Percentiles rank a stretch among this genome's conserved stretches.
These are phyloP conservation scores for Solanum habrochaites DNA, from an alignment of 257 asterid species.

Conservation along the genomic window DNA sequence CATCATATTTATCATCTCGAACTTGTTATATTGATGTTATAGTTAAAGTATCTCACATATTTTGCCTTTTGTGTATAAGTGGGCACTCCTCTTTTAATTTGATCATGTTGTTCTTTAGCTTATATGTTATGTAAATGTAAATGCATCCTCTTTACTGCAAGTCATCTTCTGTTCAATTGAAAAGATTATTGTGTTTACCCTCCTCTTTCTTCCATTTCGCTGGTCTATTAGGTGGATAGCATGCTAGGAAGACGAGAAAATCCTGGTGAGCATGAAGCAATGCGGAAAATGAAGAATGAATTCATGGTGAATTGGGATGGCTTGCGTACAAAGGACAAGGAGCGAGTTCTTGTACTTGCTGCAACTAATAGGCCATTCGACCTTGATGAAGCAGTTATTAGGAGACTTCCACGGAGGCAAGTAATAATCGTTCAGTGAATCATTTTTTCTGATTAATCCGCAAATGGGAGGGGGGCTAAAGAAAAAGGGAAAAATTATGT, in stretches of 20 bases:
- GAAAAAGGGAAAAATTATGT: neutral
- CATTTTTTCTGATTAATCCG: neutral
- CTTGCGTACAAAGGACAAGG: constrained; percentile 88
- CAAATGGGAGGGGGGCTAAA: neutral
- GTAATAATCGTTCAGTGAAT: neutral
- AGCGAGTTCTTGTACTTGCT: constrained; percentile 85
- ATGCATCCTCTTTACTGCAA: neutral
- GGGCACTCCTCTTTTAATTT: neutral
- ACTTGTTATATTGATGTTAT: neutral
- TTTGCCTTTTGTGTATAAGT: neutral
- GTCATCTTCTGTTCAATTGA: neutral
- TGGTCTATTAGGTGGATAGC: constrained; percentile 63
- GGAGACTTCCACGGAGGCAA: constrained; percentile 92
- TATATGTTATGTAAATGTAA: neutral
- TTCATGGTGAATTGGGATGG: constrained; percentile 97
- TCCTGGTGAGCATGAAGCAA: constrained; percentile 95
- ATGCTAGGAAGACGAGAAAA: constrained; percentile 95
- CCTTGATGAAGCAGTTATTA: constrained; percentile 95
- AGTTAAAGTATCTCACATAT: neutral
- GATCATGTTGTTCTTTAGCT: neutral
- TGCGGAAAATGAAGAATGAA: constrained; percentile 97
- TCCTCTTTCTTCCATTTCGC: neutral
- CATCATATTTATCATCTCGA: neutral
- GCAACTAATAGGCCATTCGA: constrained; percentile 94
- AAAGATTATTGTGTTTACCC: neutral